phyloP scores from a whole-genome alignment of 148 eudicot species.

The Silene uniflora region DNA sequence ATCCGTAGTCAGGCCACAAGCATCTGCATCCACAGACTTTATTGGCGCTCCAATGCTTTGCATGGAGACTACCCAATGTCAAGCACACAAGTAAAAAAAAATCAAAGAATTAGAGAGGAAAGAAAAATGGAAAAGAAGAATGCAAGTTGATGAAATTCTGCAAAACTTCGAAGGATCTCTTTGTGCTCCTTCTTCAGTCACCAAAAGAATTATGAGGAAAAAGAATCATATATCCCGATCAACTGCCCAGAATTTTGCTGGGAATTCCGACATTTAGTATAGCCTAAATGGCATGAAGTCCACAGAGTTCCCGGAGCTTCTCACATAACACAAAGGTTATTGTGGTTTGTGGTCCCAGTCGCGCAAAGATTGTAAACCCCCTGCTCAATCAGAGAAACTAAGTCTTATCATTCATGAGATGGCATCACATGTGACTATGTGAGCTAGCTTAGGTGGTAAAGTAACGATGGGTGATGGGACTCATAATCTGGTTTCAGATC shows the following conservation, averaged over 20 bases:
- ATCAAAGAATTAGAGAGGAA: too few species aligned
- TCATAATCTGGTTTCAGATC: too few species aligned
- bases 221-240: constrained; percentile 2
- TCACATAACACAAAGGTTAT: constrained; percentile 82
- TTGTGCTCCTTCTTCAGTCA: constrained; percentile 15
- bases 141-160: background rate
- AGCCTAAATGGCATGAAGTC: constrained; percentile 63
- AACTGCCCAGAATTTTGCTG: background rate
- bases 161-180: constrained; percentile 12
- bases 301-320: constrained; percentile 73
- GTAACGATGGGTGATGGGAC: background rate
- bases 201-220: constrained; percentile 15
- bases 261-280: background rate
- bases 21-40: too few species aligned
- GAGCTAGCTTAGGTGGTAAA: background rate
- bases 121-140: constrained; percentile 7
- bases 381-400: constrained; percentile 33
- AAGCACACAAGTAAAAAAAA: too few species aligned
- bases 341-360: constrained; percentile 85
- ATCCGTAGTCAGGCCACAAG: too few species aligned
- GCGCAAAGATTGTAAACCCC: constrained; percentile 79
- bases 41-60: too few species aligned
- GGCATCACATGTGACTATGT: background rate
- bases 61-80: too few species aligned
- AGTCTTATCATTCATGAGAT: background rate